Evolutionary conservation across 2,329 filamentous ascomycete genomes (phyloP).

Genomic region (Dactylellina parvicollis): DNA sequence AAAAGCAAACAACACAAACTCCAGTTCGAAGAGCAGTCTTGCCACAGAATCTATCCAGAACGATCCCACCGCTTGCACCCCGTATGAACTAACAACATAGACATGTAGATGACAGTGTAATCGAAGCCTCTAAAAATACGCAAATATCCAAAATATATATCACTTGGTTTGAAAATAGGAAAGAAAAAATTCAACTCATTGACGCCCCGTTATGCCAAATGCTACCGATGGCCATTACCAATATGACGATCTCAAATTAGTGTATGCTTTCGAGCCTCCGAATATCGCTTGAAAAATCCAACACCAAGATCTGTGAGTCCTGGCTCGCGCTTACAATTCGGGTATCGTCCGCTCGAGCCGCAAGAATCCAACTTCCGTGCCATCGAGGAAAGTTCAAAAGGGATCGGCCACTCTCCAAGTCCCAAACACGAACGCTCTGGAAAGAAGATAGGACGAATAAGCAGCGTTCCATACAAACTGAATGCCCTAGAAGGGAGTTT

Average conservation of each 20-base stretch:
- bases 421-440: constrained; percentile 34
- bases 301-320: constrained; percentile 87
- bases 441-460: background rate
- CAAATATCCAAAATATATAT: constrained; percentile 6
- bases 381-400: constrained; percentile 88
- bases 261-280: constrained; percentile 68
- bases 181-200: constrained; percentile 43
- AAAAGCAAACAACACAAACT: constrained; percentile 10
- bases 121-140: constrained; percentile 16
- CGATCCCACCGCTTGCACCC: no score
- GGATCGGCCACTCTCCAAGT: constrained; percentile 16
- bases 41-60: no score
- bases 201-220: no score
- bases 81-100: no score
- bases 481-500: background rate
- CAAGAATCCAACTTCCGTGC: constrained; percentile 96
- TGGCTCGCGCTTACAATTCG: constrained; percentile 95
- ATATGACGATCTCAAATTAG: no score
- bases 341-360: constrained; percentile 93
- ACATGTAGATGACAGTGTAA: no score
- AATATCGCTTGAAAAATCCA: constrained; percentile 82
- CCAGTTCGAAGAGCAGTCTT: no score
- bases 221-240: no score
- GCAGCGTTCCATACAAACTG: background rate
- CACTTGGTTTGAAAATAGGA: constrained; percentile 34